A percentile compares a stretch with the other conserved stretches of the same genome.
Conservation (phyloP, 352 stramenopile species). For the Pythium myriotylum region DNA sequence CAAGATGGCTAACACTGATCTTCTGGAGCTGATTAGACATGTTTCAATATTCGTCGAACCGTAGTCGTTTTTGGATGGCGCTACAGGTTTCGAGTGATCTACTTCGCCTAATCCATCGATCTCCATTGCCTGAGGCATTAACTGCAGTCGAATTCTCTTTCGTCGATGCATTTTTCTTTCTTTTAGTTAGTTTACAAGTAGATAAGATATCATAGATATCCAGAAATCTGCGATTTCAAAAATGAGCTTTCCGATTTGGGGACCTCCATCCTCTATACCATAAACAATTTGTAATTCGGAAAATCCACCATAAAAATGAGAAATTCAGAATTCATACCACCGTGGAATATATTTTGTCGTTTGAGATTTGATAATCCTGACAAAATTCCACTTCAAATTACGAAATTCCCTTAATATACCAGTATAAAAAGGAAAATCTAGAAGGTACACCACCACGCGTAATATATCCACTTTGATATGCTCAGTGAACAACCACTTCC, state of each 20-base stretch:
- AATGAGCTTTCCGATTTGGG: conserved; percentile 13
- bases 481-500: no score
- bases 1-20: conserved; percentile 11
- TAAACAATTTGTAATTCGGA: no score
- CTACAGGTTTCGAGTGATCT: conserved; percentile 16
- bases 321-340: no score
- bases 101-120: conserved; percentile 18
- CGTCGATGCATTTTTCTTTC: conserved; percentile 28
- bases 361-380: no score
- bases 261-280: not conserved
- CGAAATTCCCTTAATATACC: no score
- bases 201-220: conserved; percentile 9
- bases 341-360: no score
- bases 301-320: no score
- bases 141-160: conserved; percentile 24
- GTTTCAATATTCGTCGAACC: conserved; percentile 25
- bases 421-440: no score
- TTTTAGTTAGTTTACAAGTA: conserved; percentile 15
- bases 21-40: conserved; percentile 22
- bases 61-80: conserved; percentile 19
- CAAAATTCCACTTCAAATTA: no score
- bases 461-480: no score
- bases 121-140: conserved; percentile 25
- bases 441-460: no score
- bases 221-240: no score